Percentiles rank a stretch among this genome's conserved stretches.
phyloP scores from a whole-genome alignment of 345 rosid species.

The Salix exigua region DNA sequence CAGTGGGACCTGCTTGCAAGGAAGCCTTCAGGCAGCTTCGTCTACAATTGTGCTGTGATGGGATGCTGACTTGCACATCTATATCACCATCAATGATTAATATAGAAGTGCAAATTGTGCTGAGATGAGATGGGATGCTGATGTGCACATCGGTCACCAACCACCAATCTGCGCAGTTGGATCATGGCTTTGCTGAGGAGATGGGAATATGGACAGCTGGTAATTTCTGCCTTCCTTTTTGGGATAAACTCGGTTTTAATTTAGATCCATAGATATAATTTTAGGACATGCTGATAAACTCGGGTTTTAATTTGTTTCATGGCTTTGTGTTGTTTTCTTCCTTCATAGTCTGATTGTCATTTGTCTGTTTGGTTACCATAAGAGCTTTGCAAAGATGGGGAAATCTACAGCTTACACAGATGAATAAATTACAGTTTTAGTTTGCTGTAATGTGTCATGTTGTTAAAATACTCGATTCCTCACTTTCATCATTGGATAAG shows the following conservation, averaged over 20 bases:
- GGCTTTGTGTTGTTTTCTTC: background rate
- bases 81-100: too few species aligned
- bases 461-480: conserved; percentile 5
- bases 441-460: background rate
- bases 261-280: conserved; percentile 19
- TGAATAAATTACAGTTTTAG: conserved; percentile 32
- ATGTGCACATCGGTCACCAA: too few species aligned
- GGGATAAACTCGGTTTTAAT: conserved; percentile 27
- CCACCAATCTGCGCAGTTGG: conserved; percentile 5
- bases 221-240: conserved; percentile 28
- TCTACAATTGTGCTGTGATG: conserved; percentile 35
- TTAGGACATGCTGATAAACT: conserved; percentile 16
- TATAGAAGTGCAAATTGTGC: too few species aligned
- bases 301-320: conserved; percentile 10
- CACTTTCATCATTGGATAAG: background rate
- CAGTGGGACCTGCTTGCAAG: conserved; percentile 25
- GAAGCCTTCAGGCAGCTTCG: conserved; percentile 18
- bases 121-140: too few species aligned
- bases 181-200: conserved; percentile 19
- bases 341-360: conserved; percentile 4
- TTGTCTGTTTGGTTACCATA: conserved; percentile 9
- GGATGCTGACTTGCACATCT: conserved; percentile 9
- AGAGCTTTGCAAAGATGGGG: conserved; percentile 25
- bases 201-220: conserved; percentile 25
- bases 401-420: conserved; percentile 29